Evolutionary conservation across 176 grass and related monocot species (phyloP).

Genomic region (Themeda triandra): DNA sequence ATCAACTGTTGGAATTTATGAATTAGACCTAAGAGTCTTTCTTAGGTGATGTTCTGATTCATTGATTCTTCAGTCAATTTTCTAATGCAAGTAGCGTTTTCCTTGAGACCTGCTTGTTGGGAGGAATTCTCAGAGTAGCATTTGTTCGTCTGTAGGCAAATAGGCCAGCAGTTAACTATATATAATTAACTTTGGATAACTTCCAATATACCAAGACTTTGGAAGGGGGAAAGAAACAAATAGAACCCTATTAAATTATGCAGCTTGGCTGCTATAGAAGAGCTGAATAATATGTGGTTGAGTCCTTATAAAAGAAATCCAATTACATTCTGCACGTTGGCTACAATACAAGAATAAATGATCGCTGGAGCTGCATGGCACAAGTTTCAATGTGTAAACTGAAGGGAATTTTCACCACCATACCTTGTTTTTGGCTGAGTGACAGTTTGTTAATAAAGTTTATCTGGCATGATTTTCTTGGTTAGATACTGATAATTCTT

Average conservation of each 20-base stretch:
- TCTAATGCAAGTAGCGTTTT: too few species aligned
- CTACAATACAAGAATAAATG: background rate
- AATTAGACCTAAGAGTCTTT: background rate
- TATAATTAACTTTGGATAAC: background rate
- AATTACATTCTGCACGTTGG: background rate
- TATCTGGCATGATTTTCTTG: slow-evolving; percentile 13
- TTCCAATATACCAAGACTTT: background rate
- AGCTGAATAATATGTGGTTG: background rate
- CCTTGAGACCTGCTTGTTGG: background rate
- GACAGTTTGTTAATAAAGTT: background rate
- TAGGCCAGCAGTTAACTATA: background rate
- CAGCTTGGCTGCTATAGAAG: background rate
- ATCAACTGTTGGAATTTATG: background rate
- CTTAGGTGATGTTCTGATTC: background rate
- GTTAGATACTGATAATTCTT: slow-evolving; percentile 7
- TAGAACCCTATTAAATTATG: background rate
- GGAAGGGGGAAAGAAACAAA: background rate
- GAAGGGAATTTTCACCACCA: background rate
- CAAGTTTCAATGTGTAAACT: background rate
- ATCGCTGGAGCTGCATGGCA: background rate
- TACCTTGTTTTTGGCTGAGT: background rate
- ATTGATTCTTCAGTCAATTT: background rate
- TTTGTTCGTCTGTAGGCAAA: background rate
- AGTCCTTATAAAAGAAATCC: background rate
- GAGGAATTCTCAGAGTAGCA: background rate